Evolutionary conservation across 2,329 filamentous ascomycete genomes (phyloP), one percentile per base, ranked within the genome.

Genomic region (Ustulina deusta): DNA sequence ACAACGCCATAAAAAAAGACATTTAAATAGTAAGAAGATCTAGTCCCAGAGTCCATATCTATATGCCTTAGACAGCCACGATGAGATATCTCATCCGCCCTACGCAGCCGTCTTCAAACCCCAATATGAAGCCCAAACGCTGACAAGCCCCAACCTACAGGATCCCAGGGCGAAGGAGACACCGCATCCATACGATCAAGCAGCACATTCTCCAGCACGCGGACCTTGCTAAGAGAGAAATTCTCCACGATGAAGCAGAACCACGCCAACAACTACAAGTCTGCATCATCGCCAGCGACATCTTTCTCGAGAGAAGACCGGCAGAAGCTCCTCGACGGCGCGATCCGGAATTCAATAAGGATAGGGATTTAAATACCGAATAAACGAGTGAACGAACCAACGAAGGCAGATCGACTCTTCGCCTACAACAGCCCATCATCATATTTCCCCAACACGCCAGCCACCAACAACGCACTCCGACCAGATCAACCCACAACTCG

Each of bases 191-290:
- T 69, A 20, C 63, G 64, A 56, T 72, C 73, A 13, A 70, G 52
- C 13, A 72, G 69, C n/a, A 69, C 71, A 10, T 71, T 68, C 61
- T 63, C 69, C 10, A 75, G 72, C 61, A 62, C 62, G 27, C 69
- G 60, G 15, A 59, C 65, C 4, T 49, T 73, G 17, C 66, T 74
- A 29, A 68, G 73, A 61, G 60, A 61, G 22, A 65, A 69, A 54
- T 46, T 67, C 15, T 29, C 13, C 46, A 5, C 34, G 2, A 44
- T 3, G n/a, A 61, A 63, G 56, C 46, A 34, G 48, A 55, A 42
- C 3, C 29, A 60, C 0, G 13, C 34, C 6, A 42, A 34, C 29
- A 46, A 20, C 1, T 22, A n/a, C 32, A 9, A n/a, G n/a, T 40
- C 29, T 1, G 10, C 36, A 2, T 22, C 38, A 1, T n/a, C 20